Conservation (phyloP, 2,329 filamentous ascomycete species). For the Diaporthe australafricana region DNA sequence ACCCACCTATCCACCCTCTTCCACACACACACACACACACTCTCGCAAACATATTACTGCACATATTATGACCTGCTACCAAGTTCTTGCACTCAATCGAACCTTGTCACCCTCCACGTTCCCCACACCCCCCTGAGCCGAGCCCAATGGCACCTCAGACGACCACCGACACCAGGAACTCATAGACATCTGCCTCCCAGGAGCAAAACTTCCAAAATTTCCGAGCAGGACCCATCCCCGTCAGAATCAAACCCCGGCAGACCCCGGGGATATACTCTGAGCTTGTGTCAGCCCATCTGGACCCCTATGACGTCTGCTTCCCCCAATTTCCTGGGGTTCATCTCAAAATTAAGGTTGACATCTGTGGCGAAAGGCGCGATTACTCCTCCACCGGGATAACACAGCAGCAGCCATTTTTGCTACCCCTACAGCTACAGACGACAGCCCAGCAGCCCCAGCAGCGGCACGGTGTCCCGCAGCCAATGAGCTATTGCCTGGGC, state of each 20-base stretch:
- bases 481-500: neutral
- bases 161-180: neutral
- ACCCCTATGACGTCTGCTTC: slow-evolving; percentile 29
- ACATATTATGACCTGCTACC: neutral
- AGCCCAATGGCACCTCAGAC: neutral
- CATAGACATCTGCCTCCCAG: too few relatives aligned
- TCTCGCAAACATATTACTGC: too few relatives aligned
- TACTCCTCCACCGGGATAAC: neutral
- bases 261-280: neutral
- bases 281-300: slow-evolving; percentile 21
- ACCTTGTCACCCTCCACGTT: slow-evolving; percentile 15
- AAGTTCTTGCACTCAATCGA: slow-evolving; percentile 7
- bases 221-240: slow-evolving; percentile 8
- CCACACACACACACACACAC: neutral
- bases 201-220: neutral
- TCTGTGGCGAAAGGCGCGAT: neutral
- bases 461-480: slow-evolving; percentile 4
- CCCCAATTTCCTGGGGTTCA: neutral
- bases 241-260: slow-evolving; percentile 16
- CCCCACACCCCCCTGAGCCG: neutral
- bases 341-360: slow-evolving; percentile 33
- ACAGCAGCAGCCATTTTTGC: neutral
- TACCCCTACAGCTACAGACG: neutral
- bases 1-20: neutral
- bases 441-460: neutral